Evolutionary conservation across 345 rosid genomes (phyloP).

Genomic region (Syzygium aqueum): DNA sequence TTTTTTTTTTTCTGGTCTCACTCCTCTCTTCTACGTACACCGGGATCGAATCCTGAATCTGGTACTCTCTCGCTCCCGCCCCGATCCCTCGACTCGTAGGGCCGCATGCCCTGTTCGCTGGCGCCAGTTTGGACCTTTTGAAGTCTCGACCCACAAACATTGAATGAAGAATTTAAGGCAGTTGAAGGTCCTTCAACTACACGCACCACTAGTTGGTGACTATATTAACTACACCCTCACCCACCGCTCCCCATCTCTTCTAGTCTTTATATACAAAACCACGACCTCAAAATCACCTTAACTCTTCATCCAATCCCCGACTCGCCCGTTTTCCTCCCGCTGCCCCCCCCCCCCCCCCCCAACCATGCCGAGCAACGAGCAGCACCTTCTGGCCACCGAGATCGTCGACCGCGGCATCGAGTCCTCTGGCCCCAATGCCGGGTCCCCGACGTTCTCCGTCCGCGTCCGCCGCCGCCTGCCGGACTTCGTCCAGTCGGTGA

Average conservation of each 20-base stretch:
- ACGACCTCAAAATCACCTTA: too few relatives aligned
- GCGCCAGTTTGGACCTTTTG: not conserved
- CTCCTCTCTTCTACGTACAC: too few relatives aligned
- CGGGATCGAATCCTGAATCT: too few relatives aligned
- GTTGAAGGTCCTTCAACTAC: constrained; percentile 41
- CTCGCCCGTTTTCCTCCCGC: too few relatives aligned
- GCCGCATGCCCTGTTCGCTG: not conserved
- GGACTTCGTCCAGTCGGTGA: constrained; percentile 90
- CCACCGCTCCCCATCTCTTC: constrained; percentile 1
- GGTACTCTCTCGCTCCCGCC: too few relatives aligned
- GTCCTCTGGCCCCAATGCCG: constrained; percentile 86
- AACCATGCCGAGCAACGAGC: constrained; percentile 35
- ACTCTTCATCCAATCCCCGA: too few relatives aligned
- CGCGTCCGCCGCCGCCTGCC: constrained; percentile 87
- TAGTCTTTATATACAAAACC: constrained; percentile 4
- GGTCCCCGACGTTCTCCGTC: constrained; percentile 80
- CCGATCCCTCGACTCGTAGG: too few relatives aligned
- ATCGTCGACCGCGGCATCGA: constrained; percentile 87
- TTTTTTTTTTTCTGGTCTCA: too few relatives aligned
- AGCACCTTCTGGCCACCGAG: constrained; percentile 81
- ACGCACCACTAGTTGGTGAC: constrained; percentile 37
- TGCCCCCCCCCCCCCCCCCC: not conserved
- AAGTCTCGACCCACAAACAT: not conserved
- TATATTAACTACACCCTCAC: constrained; percentile 48
- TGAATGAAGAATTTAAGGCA: constrained; percentile 38